Percentiles rank a stretch among this genome's conserved stretches.
phyloP scores from a whole-genome alignment of 345 rosid species.

The Geranium brycei region DNA sequence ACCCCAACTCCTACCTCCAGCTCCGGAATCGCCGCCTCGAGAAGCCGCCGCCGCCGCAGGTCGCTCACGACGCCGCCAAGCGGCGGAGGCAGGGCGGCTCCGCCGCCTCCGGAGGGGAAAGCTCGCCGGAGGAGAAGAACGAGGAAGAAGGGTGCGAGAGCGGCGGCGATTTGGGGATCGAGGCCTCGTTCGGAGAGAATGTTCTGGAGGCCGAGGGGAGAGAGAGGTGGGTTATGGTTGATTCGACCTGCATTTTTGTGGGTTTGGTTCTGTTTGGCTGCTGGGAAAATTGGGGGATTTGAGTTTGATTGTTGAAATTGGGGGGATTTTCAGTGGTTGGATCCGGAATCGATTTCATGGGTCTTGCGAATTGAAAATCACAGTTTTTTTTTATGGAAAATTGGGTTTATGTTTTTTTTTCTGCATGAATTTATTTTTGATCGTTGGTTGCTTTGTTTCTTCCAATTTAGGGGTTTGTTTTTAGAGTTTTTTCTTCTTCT shows the following conservation, averaged over 20 bases:
- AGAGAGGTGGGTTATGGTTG: constrained; percentile 41
- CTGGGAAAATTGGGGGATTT: not conserved
- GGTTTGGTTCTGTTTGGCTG: not conserved
- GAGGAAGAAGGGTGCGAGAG: not conserved
- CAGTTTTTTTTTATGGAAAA: too few species aligned
- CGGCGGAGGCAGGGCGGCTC: constrained; percentile 17
- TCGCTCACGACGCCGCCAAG: not conserved
- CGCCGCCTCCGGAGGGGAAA: constrained; percentile 3
- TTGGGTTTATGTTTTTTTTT: too few species aligned
- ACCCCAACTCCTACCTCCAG: constrained; percentile 52
- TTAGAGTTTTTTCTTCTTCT: not conserved
- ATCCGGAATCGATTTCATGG: too few species aligned
- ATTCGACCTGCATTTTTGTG: not conserved
- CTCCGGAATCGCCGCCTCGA: constrained; percentile 75
- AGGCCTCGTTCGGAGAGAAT: constrained; percentile 65
- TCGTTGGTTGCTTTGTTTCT: too few species aligned
- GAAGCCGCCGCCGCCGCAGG: constrained; percentile 36
- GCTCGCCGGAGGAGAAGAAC: too few species aligned
- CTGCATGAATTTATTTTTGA: too few species aligned
- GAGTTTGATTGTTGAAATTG: not conserved
- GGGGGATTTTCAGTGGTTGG: not conserved
- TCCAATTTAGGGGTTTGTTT: not conserved
- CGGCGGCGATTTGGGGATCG: constrained; percentile 17
- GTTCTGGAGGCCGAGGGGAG: constrained; percentile 44
- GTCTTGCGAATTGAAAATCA: too few species aligned